Conservation (phyloP, 2,329 filamentous ascomycete species). For the Waltergamsia citrina region DNA sequence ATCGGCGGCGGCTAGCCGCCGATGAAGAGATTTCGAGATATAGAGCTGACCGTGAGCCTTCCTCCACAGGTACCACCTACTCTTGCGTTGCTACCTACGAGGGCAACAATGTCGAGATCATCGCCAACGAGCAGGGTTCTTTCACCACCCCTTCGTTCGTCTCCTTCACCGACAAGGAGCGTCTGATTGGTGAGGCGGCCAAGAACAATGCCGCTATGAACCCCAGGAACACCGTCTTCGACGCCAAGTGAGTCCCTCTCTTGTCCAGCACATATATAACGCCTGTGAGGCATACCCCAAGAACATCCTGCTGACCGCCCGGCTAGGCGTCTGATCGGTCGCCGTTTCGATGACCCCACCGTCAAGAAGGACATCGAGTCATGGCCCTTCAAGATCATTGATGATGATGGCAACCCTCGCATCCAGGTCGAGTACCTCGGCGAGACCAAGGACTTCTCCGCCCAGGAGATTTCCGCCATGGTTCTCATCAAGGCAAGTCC, state of each 20-base stretch:
- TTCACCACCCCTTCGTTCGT: slow-evolving; percentile 99
- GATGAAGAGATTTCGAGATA: background rate
- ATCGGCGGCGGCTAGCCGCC: background rate
- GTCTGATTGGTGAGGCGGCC: slow-evolving; percentile 96
- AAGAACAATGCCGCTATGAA: slow-evolving; percentile 99
- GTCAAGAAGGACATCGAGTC: slow-evolving; percentile 99
- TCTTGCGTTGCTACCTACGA: slow-evolving; percentile 99
- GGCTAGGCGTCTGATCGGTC: slow-evolving; percentile 90
- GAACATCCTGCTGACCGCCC: slow-evolving; percentile 6
- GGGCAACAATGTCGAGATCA: slow-evolving; percentile 99
- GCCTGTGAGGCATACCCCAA: background rate
- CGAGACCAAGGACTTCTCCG: slow-evolving; percentile 91
- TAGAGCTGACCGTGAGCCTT: slow-evolving; percentile 9
- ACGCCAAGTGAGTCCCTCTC: slow-evolving; percentile 74
- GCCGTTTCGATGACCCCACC: slow-evolving; percentile 86
- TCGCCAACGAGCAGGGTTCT: slow-evolving; percentile 99
- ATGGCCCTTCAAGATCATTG: slow-evolving; percentile 98
- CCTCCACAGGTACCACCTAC: slow-evolving; percentile 82
- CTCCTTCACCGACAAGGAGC: slow-evolving; percentile 97
- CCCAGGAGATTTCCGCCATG: slow-evolving; percentile 99
- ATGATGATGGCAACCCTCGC: slow-evolving; percentile 78
- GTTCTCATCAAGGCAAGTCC: slow-evolving; percentile 81
- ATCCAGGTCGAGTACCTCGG: slow-evolving; percentile 94
- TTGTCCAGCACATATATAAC: background rate
- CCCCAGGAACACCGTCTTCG: slow-evolving; percentile 95